phyloP scores from a whole-genome alignment of 306 rosid genomes.

The Abrus precatorius region DNA sequence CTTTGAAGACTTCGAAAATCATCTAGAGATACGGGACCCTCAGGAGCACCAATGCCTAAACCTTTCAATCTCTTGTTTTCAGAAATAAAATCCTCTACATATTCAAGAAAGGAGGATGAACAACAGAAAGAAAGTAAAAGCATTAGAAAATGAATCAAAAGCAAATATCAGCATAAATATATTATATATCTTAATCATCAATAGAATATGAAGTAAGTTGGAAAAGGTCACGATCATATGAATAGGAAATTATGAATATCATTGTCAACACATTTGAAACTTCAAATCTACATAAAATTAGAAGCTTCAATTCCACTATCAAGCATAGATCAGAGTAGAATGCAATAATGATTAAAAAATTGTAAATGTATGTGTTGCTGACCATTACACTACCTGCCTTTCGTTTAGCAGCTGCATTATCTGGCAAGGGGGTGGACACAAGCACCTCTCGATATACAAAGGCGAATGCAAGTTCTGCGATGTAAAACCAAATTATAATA shows the following conservation, averaged over 20 bases:
- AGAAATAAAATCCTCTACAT: constrained; percentile 66
- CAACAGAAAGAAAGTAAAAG: not conserved
- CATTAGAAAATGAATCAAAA: constrained; percentile 28
- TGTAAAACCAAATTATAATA: constrained; percentile 38
- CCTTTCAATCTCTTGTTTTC: constrained; percentile 93
- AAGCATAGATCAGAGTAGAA: constrained; percentile 28
- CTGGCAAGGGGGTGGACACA: constrained; percentile 47
- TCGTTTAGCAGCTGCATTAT: constrained; percentile 70
- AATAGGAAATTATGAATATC: constrained; percentile 11
- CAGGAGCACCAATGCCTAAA: constrained; percentile 94
- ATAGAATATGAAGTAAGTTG: constrained; percentile 12
- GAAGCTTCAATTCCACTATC: constrained; percentile 27
- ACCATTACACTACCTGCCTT: constrained; percentile 74
- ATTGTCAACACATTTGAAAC: constrained; percentile 8
- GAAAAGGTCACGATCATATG: constrained; percentile 11
- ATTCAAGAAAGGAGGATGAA: constrained; percentile 30
- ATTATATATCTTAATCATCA: constrained; percentile 18
- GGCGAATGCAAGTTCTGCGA: constrained; percentile 74
- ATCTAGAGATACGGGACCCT: constrained; percentile 97
- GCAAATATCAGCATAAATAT: constrained; percentile 5
- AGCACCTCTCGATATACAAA: constrained; percentile 90
- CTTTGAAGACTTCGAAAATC: constrained; percentile 97
- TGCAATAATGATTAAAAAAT: constrained; percentile 30
- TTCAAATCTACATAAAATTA: constrained; percentile 17
- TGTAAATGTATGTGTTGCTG: constrained; percentile 11